phyloP scores from a whole-genome alignment of 805 yeast genomes.

The Phaffomyces opuntiae region DNA sequence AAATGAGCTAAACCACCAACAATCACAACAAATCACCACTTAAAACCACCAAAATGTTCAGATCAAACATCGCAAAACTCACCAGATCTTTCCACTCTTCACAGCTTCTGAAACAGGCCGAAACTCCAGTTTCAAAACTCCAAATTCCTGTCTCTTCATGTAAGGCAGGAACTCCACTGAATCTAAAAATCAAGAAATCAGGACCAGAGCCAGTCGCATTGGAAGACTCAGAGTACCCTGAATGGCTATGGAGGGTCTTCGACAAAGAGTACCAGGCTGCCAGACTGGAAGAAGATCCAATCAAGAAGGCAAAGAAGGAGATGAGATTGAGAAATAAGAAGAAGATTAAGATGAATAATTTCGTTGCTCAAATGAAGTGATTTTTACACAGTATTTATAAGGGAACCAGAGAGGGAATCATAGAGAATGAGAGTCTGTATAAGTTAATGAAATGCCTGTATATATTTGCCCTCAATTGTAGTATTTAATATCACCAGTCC shows the following conservation, averaged over 20 bases:
- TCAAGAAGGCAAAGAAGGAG: conserved; percentile 61
- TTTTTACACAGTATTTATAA: too few species aligned
- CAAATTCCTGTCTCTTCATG: conserved; percentile 37
- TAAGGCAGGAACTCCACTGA: conserved; percentile 64
- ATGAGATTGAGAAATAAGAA: conserved; percentile 62
- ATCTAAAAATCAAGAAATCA: conserved; percentile 64
- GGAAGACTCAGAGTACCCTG: conserved; percentile 86
- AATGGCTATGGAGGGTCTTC: conserved; percentile 85
- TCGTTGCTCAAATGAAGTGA: conserved; percentile 43
- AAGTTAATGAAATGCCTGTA: too few species aligned
- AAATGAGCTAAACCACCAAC: not conserved
- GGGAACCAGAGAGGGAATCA: too few species aligned
- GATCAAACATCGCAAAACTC: not conserved
- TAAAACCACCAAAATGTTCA: not conserved
- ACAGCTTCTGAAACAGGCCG: conserved; percentile 3
- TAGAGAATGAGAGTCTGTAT: too few species aligned
- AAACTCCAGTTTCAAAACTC: conserved; percentile 1
- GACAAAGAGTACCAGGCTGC: conserved; percentile 58
- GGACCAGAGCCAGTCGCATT: conserved; percentile 88
- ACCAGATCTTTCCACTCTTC: conserved; percentile 3
- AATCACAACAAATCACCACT: not conserved
- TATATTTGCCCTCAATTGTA: too few species aligned
- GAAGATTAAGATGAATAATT: conserved; percentile 72
- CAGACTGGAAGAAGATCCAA: conserved; percentile 51
- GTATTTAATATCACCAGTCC: too few species aligned